Base-by-base conservation (phyloP, 2,329 filamentous ascomycete species). In the Apiospora rasikravindrae region DNA sequence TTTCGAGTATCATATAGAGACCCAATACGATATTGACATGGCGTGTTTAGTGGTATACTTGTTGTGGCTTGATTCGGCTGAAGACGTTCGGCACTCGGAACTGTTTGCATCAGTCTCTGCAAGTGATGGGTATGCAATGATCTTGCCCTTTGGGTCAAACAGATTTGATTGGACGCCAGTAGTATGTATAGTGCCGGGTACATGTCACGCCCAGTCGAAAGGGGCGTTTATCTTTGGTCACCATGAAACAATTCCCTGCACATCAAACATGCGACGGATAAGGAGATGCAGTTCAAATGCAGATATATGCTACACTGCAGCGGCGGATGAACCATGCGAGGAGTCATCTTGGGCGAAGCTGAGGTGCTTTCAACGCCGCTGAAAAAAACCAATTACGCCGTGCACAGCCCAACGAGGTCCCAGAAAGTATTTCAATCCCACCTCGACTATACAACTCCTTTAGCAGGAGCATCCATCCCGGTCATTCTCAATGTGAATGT, bases 401-500 rank as follows among this genome's bases (percentile, higher is more conserved):
- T 64, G 33, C 57, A n/a, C 29, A 64, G 19, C 57, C 57, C 57
- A 64, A 64, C 57, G 57, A 64, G 29, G 57, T 64, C 57, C 57
- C 57, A 24, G 57, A 64, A 64, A 64, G 57, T 64, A 40, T 64
- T 33, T 64, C 57, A 40, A 64, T 40, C 22, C 57, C 57, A 64
- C 57, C 57, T 64, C 57, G 57, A 40, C 29, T 24, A 51, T 24
- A 64, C 19, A 19, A 7, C 57, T 45, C 66, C 24, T 40, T 47
- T 88, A 99, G 86, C 96, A 99, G 78, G 95, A 91, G 84, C 96
- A 99, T 72, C 95, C 95, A 80, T 97, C 94, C 78, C 94, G 91
- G 79, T 97, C 94, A 82, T 94, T 95, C 84, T 98, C 95, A 77
- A 98, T 93, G 84, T 98, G 94, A 82, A 99, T 98, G 83, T 98